phyloP scores from a whole-genome alignment of 2,329 filamentous ascomycete species.

The Piedraia hortae region DNA sequence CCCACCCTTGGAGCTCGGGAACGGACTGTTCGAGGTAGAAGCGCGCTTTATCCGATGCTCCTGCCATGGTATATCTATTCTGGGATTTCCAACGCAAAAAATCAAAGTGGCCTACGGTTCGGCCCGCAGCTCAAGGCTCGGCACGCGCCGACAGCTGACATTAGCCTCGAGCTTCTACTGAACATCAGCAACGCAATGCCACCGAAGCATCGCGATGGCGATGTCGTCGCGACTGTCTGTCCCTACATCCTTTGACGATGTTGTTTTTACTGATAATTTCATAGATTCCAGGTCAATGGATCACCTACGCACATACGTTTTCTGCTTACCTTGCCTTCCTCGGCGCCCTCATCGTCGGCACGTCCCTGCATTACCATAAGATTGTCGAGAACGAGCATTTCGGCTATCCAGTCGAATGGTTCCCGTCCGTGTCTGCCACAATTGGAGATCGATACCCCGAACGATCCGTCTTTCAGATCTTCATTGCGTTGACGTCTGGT shows the following conservation, averaged over 20 bases:
- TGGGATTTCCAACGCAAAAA: too few species aligned
- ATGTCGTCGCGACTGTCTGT: constrained; percentile 31
- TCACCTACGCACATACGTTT: constrained; percentile 65
- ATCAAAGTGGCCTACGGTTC: too few species aligned
- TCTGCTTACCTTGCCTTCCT: constrained; percentile 69
- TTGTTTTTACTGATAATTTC: constrained; percentile 3
- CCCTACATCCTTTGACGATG: constrained; percentile 1
- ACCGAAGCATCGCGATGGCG: constrained; percentile 33
- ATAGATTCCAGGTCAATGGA: constrained; percentile 56
- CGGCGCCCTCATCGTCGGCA: constrained; percentile 56
- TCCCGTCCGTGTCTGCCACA: constrained; percentile 30
- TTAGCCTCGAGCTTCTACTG: too few species aligned
- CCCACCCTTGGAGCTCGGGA: constrained; percentile 74
- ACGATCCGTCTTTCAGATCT: constrained; percentile 86
- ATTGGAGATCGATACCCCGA: constrained; percentile 96
- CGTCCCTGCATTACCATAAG: constrained; percentile 68
- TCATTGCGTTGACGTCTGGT: constrained; percentile 89
- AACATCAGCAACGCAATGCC: constrained; percentile 21
- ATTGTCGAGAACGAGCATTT: constrained; percentile 70
- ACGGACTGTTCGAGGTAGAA: constrained; percentile 85
- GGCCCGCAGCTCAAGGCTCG: too few species aligned
- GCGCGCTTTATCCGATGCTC: constrained; percentile 73
- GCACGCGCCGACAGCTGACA: too few species aligned
- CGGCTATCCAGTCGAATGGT: constrained; percentile 31
- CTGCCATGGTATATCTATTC: too few species aligned